Evolutionary conservation across 164 flowering plant species (phyloP), one percentile per base, ranked within the genome.

Genomic region (Echeveria elegans): DNA sequence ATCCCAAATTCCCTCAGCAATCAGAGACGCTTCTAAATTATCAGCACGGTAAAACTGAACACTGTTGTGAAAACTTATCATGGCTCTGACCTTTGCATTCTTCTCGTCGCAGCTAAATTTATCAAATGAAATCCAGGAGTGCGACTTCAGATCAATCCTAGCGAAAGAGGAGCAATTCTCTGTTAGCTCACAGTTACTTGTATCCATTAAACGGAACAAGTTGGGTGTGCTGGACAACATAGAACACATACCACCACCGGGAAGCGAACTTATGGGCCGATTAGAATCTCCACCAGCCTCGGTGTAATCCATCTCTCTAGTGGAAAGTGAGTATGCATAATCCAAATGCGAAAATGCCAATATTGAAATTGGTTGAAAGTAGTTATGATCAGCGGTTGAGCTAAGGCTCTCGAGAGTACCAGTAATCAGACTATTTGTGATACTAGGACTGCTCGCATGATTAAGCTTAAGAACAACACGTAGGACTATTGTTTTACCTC

Each of bases 1-100:
- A 73, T 85, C 80, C 90, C 89, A 89, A 1, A 66, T 41, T 40
- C 89, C 96, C 70, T 87, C 90, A 7, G 78, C 88, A 36, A 86
- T 75, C 66, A 83, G 64, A 4, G 83, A 70, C 14, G 66, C 79
- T 38, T 73, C 71, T 6, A 79, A 84, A 67, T 69, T 72, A 14
- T 82, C 73, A 31, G 73, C 41, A 0, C 38, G 53, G 30, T 29
- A 21, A 65, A 66, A 72, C 2, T 50, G 11, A 21, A 6, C 58
- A 19, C 9, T 48, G 24, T 48, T 23, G 9, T 10, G 53, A 18
- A 66, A 66, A 10, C 31, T 31, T 23, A 66, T 16, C 60, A 48
- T 10, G 24, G 56, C 43, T 66, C 56, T 28, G 16, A 66, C 14
- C 29, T 18, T 66, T 30, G 8, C 26, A 29, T 48, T n/a, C 7